Conservation (phyloP, 2,329 filamentous ascomycete species). For the Leptodontidium sp. region DNA sequence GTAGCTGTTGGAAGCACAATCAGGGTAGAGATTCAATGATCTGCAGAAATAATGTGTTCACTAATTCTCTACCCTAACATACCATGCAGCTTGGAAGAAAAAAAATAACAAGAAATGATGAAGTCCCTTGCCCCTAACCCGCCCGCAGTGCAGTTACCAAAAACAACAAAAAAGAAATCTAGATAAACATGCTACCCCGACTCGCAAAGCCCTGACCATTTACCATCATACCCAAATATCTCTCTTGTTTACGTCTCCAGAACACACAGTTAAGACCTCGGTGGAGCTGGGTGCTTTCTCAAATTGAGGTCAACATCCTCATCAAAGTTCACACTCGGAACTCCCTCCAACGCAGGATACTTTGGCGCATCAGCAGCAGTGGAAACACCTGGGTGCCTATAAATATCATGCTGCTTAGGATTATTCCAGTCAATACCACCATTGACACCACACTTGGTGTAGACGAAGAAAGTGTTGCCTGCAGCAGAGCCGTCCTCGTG, state of each 20-base stretch:
- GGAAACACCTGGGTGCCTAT: not conserved
- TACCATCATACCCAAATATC: not conserved
- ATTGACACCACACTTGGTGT: not conserved
- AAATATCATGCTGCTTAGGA: not conserved
- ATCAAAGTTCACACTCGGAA: not conserved
- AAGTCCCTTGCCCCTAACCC: no score
- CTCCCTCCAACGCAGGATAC: not conserved
- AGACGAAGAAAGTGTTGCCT: conserved; percentile 4
- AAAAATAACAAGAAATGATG: no score
- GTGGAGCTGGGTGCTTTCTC: not conserved
- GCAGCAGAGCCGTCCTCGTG: not conserved
- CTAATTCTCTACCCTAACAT: no score
- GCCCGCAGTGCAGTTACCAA: no score
- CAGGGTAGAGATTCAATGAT: no score
- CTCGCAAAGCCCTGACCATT: no score
- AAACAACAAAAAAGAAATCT: no score
- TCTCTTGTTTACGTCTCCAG: no score
- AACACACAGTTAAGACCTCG: not conserved
- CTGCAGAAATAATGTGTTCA: no score
- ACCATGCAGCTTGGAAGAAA: no score
- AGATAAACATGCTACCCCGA: no score
- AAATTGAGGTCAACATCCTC: not conserved
- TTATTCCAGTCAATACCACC: conserved; percentile 7
- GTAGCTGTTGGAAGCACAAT: no score
- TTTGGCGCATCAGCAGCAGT: conserved; percentile 8